Evolutionary conservation across 164 flowering plant genomes (phyloP).

Genomic region (Platanus orientalis): DNA sequence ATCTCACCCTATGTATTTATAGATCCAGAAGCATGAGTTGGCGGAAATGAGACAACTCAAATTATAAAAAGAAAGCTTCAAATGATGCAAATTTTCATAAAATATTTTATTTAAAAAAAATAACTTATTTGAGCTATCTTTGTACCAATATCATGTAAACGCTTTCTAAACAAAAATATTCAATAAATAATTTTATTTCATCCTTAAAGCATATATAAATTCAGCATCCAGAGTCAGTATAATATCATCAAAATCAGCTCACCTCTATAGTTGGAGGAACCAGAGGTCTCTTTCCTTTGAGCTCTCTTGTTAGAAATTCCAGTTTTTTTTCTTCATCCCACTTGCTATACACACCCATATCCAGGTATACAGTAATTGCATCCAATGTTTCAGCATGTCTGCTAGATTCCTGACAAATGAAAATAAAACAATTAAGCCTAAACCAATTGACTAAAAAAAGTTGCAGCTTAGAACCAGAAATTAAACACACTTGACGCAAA

Average conservation of each 20-base stretch:
- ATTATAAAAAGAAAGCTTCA: too few species aligned
- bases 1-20: too few species aligned
- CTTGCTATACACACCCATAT: constrained; percentile 86
- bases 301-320: constrained; percentile 75
- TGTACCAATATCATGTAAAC: too few species aligned
- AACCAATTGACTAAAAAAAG: background rate
- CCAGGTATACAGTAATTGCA: constrained; percentile 84
- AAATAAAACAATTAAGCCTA: constrained; percentile 7
- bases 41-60: too few species aligned
- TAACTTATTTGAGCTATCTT: too few species aligned
- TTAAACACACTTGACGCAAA: constrained; percentile 74
- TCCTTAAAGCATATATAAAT: background rate
- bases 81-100: too few species aligned
- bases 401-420: constrained; percentile 67
- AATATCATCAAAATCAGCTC: constrained; percentile 2
- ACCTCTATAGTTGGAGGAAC: constrained; percentile 85
- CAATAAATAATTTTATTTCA: background rate
- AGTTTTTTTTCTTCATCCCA: constrained; percentile 91
- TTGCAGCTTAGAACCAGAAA: constrained; percentile 6
- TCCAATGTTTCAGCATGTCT: constrained; percentile 89
- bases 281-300: constrained; percentile 88
- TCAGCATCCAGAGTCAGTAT: background rate
- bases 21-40: too few species aligned
- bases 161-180: too few species aligned
- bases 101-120: too few species aligned